A percentile compares a stretch with the other conserved stretches of the same genome.
phyloP scores from a whole-genome alignment of 23 red algal genomes.

The Agarophyton chilense region DNA sequence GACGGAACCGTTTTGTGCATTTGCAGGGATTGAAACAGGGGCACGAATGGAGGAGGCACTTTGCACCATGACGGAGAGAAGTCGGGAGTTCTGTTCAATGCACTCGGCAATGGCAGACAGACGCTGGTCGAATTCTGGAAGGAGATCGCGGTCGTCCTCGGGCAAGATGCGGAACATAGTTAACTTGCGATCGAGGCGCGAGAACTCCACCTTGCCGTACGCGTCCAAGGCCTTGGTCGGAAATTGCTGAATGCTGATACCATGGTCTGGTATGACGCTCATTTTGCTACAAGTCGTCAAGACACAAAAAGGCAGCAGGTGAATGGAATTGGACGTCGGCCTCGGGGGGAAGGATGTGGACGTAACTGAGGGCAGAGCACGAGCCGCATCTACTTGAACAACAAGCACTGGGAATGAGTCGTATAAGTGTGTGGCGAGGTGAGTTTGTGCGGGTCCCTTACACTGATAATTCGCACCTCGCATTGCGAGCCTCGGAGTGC shows the following conservation, averaged over 20 bases:
- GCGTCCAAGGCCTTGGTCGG: constrained; percentile 51
- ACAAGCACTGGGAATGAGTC: no score
- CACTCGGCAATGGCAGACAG: constrained; percentile 54
- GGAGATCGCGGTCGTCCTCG: constrained; percentile 44
- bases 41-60: constrained; percentile 25
- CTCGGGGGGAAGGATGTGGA: not conserved
- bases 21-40: not conserved
- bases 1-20: not conserved
- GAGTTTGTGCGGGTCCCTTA: not conserved
- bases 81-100: constrained; percentile 48
- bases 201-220: constrained; percentile 54
- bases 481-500: no score
- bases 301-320: no score
- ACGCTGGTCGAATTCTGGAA: constrained; percentile 63
- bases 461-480: not conserved
- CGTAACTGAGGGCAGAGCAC: no score
- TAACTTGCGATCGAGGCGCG: constrained; percentile 69
- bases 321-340: not conserved
- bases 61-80: constrained; percentile 42
- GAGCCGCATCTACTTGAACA: no score
- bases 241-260: constrained; percentile 56
- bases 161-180: constrained; percentile 50
- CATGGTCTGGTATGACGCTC: constrained; percentile 25
- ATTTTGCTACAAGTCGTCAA: not conserved
- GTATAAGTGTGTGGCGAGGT: no score